Percentiles rank a stretch among this genome's conserved stretches.
Conservation (phyloP, 1,139 yeast genomes). For the Kurtzmaniella quercitrusa region DNA sequence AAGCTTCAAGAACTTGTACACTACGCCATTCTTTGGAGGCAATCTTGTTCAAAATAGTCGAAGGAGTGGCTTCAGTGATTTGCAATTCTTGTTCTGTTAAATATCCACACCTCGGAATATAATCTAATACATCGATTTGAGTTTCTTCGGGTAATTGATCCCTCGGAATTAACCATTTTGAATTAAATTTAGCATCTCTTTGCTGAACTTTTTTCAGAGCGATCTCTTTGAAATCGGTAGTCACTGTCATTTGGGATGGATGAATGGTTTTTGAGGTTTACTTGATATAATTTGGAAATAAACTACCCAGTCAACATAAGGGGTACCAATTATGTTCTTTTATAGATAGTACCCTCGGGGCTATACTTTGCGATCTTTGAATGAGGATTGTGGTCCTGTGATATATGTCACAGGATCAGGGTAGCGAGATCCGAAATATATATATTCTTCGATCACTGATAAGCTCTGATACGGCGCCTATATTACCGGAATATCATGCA, state of each 20-base stretch:
- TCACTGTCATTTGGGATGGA: constrained; percentile 1
- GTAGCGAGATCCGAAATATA: not conserved
- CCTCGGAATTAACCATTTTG: constrained; percentile 38
- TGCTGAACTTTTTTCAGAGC: constrained; percentile 30
- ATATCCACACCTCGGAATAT: constrained; percentile 25
- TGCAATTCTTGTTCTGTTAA: constrained; percentile 25
- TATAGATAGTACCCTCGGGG: not conserved
- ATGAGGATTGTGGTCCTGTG: constrained; percentile 1
- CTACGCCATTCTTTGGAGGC: constrained; percentile 23
- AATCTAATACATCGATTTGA: constrained; percentile 31
- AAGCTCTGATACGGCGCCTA: not conserved
- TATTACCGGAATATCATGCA: not conserved
- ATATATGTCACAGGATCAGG: constrained; percentile 2
- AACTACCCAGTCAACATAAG: not conserved
- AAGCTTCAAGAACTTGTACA: constrained; percentile 21
- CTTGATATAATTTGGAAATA: too few relatives aligned
- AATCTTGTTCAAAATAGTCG: constrained; percentile 32
- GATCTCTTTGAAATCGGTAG: constrained; percentile 22
- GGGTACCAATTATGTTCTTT: not conserved
- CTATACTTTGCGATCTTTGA: too few relatives aligned
- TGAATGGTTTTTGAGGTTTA: too few relatives aligned
- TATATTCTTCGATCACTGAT: not conserved
- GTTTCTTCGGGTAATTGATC: constrained; percentile 24
- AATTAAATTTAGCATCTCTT: constrained; percentile 32
- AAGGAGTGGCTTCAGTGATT: constrained; percentile 35